A percentile compares a stretch with the other conserved stretches of the same genome.
phyloP scores from a whole-genome alignment of 1,139 yeast species.

The Candida sanyaensis region DNA sequence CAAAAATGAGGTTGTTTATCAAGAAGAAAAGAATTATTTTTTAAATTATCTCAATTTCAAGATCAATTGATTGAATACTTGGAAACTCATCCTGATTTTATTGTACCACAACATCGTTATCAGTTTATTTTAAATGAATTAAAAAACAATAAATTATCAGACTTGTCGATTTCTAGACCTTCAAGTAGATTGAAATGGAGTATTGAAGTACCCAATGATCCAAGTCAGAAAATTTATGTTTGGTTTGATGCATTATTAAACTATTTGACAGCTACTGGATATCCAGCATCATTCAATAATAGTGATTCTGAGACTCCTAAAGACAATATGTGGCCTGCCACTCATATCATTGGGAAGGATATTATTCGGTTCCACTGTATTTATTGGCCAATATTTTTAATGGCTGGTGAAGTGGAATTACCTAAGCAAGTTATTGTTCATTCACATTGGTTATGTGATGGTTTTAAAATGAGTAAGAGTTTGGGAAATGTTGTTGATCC shows the following conservation, averaged over 20 bases:
- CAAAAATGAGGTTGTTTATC: slow-evolving; percentile 70
- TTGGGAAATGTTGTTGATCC: slow-evolving; percentile 98
- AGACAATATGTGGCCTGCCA: slow-evolving; percentile 55
- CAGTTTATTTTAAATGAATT: slow-evolving; percentile 61
- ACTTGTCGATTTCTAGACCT: slow-evolving; percentile 86
- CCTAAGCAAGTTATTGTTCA: slow-evolving; percentile 85
- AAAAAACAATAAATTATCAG: slow-evolving; percentile 47
- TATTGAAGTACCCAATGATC: slow-evolving; percentile 81
- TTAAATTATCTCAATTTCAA: slow-evolving; percentile 65
- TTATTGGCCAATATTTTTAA: slow-evolving; percentile 90
- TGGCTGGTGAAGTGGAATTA: slow-evolving; percentile 74
- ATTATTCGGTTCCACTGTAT: slow-evolving; percentile 85
- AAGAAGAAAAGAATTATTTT: slow-evolving; percentile 87
- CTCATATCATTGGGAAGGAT: slow-evolving; percentile 91
- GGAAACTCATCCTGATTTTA: slow-evolving; percentile 53
- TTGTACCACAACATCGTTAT: slow-evolving; percentile 64
- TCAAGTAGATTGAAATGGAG: slow-evolving; percentile 83
- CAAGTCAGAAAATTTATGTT: slow-evolving; percentile 79
- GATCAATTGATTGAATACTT: slow-evolving; percentile 51
- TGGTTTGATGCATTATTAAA: slow-evolving; percentile 97
- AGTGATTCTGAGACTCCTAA: not conserved
- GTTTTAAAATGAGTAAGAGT: slow-evolving; percentile 91
- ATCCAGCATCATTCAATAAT: slow-evolving; percentile 31
- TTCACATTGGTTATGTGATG: slow-evolving; percentile 91
- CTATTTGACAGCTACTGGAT: slow-evolving; percentile 76